Conservation (phyloP, 2,329 filamentous ascomycete species). For the Aspergillus sp. region DNA sequence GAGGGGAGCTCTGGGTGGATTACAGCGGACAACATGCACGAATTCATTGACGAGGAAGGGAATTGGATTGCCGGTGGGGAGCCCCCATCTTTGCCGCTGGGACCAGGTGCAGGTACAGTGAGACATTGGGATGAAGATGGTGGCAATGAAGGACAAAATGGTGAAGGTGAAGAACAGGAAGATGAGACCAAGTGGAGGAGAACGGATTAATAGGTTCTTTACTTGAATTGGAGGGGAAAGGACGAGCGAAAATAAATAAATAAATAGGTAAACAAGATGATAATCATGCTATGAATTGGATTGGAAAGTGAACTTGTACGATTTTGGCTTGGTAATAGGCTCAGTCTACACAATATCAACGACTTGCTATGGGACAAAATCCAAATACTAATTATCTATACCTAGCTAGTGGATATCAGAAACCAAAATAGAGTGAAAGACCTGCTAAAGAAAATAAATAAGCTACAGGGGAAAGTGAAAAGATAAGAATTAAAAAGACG, state of each 20-base stretch:
- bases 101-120: conserved; percentile 61
- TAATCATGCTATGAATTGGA: no score
- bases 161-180: conserved; percentile 28
- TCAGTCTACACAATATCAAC: no score
- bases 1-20: conserved; percentile 53
- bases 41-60: conserved; percentile 76
- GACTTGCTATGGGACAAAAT: neutral
- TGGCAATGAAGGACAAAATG: conserved; percentile 34
- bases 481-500: conserved; percentile 1
- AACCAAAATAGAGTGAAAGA: neutral
- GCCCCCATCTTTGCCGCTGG: conserved; percentile 31
- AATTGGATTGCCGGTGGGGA: conserved; percentile 64
- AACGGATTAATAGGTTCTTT: conserved; percentile 34
- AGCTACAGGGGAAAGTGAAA: neutral
- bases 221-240: neutral
- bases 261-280: no score
- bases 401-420: neutral
- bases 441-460: neutral
- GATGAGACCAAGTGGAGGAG: conserved; percentile 51
- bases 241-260: neutral
- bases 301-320: no score
- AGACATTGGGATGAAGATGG: conserved; percentile 54
- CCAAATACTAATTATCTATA: neutral
- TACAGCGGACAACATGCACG: conserved; percentile 82
- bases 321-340: no score